phyloP scores from a whole-genome alignment of 169 alveolate genomes.

The Sarcocystis neurona region DNA sequence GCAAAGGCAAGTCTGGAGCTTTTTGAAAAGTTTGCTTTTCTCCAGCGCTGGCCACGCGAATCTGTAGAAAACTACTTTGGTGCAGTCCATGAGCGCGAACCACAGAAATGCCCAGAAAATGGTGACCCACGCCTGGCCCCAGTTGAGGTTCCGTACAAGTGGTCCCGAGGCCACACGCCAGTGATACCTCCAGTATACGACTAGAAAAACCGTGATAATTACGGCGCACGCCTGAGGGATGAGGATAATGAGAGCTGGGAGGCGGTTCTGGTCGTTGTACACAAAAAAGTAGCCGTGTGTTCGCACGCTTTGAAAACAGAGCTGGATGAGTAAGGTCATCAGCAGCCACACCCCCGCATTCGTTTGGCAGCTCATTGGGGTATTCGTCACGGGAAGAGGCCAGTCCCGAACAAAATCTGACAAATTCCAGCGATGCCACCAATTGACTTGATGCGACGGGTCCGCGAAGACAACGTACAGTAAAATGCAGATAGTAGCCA shows the following conservation, averaged over 20 bases:
- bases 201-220: slow-evolving; percentile 37
- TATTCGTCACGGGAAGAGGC: not conserved
- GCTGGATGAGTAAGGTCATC: slow-evolving; percentile 57
- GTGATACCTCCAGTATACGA: slow-evolving; percentile 61
- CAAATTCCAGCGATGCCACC: slow-evolving; percentile 55
- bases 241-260: slow-evolving; percentile 50
- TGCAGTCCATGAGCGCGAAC: slow-evolving; percentile 55
- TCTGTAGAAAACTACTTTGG: slow-evolving; percentile 38
- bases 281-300: slow-evolving; percentile 22
- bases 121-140: slow-evolving; percentile 68
- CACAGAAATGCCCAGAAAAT: slow-evolving; percentile 50
- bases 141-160: slow-evolving; percentile 49
- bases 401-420: slow-evolving; percentile 15
- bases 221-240: slow-evolving; percentile 47
- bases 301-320: slow-evolving; percentile 59
- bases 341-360: slow-evolving; percentile 59
- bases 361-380: slow-evolving; percentile 55
- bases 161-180: slow-evolving; percentile 58
- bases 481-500: slow-evolving; percentile 49
- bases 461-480: slow-evolving; percentile 56
- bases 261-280: slow-evolving; percentile 39
- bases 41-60: slow-evolving; percentile 29
- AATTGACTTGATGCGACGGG: slow-evolving; percentile 46
- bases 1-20: not conserved
- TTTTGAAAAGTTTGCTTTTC: not conserved